Base-by-base conservation (phyloP, 2,329 filamentous ascomycete genomes). In the Laburnicola sp. region DNA sequence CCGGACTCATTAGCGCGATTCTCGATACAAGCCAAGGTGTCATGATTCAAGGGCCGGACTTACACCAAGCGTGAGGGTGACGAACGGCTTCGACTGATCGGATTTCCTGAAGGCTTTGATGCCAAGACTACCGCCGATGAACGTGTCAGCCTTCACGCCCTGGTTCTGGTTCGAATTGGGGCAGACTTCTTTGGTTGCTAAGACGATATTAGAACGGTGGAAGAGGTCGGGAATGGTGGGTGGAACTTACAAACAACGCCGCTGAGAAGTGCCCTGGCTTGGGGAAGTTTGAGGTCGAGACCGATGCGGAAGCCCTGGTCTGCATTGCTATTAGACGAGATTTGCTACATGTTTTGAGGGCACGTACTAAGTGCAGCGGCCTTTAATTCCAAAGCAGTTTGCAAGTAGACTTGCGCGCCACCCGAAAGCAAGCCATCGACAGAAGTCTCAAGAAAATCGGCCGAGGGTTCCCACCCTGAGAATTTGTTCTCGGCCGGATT, bases 401-500 rank as follows among this genome's bases (percentile, higher is more conserved):
- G 47, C 45, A 59, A 27, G 27, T 54, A 54, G 1, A 51, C 53
- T 3, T 50, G 52, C n/a, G 54, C 49, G 25, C 54, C 52, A 10
- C 54, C 55, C 4, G 49, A 51, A 28, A 54, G 52, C 9, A 45
- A 58, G 21, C 49, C 59, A 47, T 59, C 56, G n/a, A 56, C 53
- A 7, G 34, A 53, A 11, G 55, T 44, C 27, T 56, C 56, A 2
- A 57, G 26, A 1, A 48, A 30, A 16, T 61, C 54, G 11, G 58
- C 34, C 3, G 34, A 31, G 6, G 60, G 60, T 1, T 44, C 39
- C 60, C 60, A 63, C 7, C 60, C 60, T 3, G 54, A 58, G 34
- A 59, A 60, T 28, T 46, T 45, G 32, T 63, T 60, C 30, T 58
- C 41, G 22, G 37, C 27, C 2, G 60, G 56, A 31, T 62, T 39